A percentile compares a stretch with the other conserved stretches of the same genome.
Evolutionary conservation across 2,329 filamentous ascomycete species (phyloP).

Genomic region (Fusarium nelsonii): DNA sequence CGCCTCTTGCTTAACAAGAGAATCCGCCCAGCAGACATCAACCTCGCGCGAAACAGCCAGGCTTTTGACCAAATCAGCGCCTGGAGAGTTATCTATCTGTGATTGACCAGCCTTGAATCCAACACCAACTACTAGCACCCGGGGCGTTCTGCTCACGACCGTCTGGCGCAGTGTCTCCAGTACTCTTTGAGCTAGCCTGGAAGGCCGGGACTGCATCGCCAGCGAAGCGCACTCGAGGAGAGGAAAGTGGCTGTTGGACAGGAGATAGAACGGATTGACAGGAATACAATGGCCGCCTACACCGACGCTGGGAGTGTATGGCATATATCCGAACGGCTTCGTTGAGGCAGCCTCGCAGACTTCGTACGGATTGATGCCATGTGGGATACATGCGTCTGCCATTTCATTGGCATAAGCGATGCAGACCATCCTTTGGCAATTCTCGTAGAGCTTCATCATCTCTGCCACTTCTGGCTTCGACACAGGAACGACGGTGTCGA

Average conservation of each 20-base stretch:
- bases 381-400: constrained; percentile 61
- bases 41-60: constrained; percentile 52
- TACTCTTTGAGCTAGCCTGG: constrained; percentile 51
- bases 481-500: constrained; percentile 60
- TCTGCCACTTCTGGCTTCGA: constrained; percentile 66
- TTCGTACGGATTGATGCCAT: constrained; percentile 63
- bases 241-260: constrained; percentile 61
- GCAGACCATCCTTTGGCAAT: constrained; percentile 67
- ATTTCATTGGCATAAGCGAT: constrained; percentile 68
- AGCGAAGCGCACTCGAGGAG: constrained; percentile 58
- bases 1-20: constrained; percentile 55
- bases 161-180: constrained; percentile 44
- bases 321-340: constrained; percentile 65
- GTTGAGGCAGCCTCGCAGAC: constrained; percentile 61
- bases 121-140: constrained; percentile 59
- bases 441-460: constrained; percentile 69
- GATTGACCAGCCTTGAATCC: constrained; percentile 63
- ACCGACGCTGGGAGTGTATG: constrained; percentile 60
- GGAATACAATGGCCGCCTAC: constrained; percentile 69
- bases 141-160: constrained; percentile 29
- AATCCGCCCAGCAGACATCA: constrained; percentile 57
- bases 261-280: constrained; percentile 65
- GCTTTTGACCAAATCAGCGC: constrained; percentile 54
- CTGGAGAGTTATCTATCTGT: constrained; percentile 60
- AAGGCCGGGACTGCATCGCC: constrained; percentile 57